phyloP scores from a whole-genome alignment of 2,329 filamentous ascomycete species.

The Cordyceps javanica region DNA sequence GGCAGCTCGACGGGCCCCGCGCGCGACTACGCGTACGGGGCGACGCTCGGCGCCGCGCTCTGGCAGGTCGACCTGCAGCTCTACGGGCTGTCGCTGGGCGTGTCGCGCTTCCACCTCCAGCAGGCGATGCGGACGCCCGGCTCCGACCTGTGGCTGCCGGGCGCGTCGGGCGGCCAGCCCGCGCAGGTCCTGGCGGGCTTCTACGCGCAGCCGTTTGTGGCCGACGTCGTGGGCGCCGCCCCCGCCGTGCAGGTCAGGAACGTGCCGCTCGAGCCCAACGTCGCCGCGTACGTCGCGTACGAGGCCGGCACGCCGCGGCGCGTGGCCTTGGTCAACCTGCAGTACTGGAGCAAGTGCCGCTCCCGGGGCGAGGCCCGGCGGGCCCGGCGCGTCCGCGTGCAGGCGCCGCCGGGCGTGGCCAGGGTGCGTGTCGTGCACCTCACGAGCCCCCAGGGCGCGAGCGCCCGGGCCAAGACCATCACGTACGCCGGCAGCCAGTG shows the following conservation, averaged over 20 bases:
- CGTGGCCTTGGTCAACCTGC: conserved; percentile 27
- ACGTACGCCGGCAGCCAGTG: conserved; percentile 33
- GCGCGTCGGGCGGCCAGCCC: conserved; percentile 19
- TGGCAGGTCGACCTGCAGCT: conserved; percentile 34
- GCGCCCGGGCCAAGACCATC: conserved; percentile 26
- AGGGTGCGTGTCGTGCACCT: conserved; percentile 24
- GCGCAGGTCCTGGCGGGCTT: conserved; percentile 30
- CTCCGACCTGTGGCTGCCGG: conserved; percentile 25
- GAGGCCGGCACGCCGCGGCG: conserved; percentile 22
- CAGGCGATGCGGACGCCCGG: conserved; percentile 29
- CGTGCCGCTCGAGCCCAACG: conserved; percentile 19
- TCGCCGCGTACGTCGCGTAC: conserved; percentile 26
- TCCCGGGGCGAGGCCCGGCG: conserved; percentile 11
- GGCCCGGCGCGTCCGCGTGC: neutral
- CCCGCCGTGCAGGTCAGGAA: conserved; percentile 23
- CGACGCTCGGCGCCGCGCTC: conserved; percentile 28
- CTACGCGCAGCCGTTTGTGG: conserved; percentile 31
- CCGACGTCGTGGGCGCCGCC: conserved; percentile 29
- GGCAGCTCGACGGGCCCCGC: conserved; percentile 26
- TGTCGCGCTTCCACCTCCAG: conserved; percentile 31
- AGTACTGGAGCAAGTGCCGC: conserved; percentile 28
- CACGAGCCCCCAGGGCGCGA: conserved; percentile 28
- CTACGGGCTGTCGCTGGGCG: conserved; percentile 28
- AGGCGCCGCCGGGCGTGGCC: conserved; percentile 2
- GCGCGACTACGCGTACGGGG: conserved; percentile 27